Conservation (phyloP, 495 filamentous ascomycete species). For the Cercophora scortea region DNA sequence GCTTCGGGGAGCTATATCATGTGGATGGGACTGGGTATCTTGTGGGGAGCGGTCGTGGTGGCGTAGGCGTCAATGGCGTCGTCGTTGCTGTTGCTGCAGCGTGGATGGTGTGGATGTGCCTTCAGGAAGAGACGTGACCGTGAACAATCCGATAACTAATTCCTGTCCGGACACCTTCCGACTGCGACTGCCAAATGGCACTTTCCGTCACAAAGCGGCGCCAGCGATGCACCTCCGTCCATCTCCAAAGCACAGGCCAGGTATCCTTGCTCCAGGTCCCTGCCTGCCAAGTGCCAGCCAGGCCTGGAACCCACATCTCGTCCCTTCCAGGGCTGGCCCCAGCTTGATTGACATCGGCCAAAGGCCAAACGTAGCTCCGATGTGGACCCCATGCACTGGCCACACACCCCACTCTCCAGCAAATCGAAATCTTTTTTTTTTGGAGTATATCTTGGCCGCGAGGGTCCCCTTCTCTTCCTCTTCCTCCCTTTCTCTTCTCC, state of each 20-base stretch:
- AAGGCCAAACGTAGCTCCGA: constrained; percentile 20
- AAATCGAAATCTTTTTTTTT: too few species aligned
- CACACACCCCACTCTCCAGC: background rate
- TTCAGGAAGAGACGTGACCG: too few species aligned
- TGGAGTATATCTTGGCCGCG: background rate
- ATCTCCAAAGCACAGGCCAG: background rate
- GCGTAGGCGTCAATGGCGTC: background rate
- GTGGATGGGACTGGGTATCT: background rate
- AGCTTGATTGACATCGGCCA: background rate
- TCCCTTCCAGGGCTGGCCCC: background rate
- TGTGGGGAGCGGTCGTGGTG: too few species aligned
- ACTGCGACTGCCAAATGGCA: background rate
- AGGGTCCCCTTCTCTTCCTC: constrained; percentile 1
- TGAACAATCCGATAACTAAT: too few species aligned
- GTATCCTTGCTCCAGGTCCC: background rate
- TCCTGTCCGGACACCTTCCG: too few species aligned
- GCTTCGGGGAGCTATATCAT: constrained; percentile 4
- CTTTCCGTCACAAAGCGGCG: background rate
- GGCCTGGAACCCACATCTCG: background rate
- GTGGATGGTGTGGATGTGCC: too few species aligned
- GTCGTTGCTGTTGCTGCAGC: background rate
- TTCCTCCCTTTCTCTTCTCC: constrained; percentile 38
- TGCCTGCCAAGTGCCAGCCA: background rate
- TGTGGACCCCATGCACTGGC: background rate
- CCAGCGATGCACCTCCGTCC: background rate